Evolutionary conservation across 305 asterid species (phyloP), one percentile per base, ranked within the genome.

Genomic region (Lippia alba): DNA sequence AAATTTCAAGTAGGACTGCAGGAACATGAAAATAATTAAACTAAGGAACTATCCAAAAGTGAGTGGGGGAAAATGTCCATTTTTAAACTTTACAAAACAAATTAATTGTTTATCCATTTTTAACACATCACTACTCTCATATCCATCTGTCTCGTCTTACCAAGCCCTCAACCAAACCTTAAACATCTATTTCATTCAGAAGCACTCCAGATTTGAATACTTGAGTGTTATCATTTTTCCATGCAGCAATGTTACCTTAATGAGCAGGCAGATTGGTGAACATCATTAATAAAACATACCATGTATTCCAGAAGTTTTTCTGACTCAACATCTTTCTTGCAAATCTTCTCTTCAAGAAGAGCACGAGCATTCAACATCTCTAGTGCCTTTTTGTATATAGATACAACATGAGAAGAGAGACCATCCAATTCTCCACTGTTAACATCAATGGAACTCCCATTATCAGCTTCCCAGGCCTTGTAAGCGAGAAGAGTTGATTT

Each of bases 1-100:
- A 83, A 94, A 91, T 73, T 88, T 83, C 83, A 94, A 79, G 82
- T 94, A 94, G 19, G 80, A 59, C 99, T 94, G 86, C 82, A 85
- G 57, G 61, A 77, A 44, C 68, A 82, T 30, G 66, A 76, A 74
- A 66, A 60, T 36, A 50, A 16, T 74, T 69, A 64, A 58, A 24
- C 30, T 24, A 24, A 24, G 30, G 30, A 24, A 24, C 30, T 24
- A 24, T 24, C 30, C 3, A 3, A 24, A 24, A 24, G 30, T 24
- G 30, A 24, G 30, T 24, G 30, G 30, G 30, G 30, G 3, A 24
- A 24, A 24, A 24, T 24, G 30, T 24, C 3, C 30, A 24, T 24
- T n/a, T 34, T 34, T 34, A 34, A 6, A 48, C 54, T 12, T 48
- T 18, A 12, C 54, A 48, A n/a, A 48, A 48, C 54, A 12, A 48